Evolutionary conservation across 139 green algal species (phyloP), one percentile per base, ranked within the genome.

Genomic region (Bryopsis sp.): DNA sequence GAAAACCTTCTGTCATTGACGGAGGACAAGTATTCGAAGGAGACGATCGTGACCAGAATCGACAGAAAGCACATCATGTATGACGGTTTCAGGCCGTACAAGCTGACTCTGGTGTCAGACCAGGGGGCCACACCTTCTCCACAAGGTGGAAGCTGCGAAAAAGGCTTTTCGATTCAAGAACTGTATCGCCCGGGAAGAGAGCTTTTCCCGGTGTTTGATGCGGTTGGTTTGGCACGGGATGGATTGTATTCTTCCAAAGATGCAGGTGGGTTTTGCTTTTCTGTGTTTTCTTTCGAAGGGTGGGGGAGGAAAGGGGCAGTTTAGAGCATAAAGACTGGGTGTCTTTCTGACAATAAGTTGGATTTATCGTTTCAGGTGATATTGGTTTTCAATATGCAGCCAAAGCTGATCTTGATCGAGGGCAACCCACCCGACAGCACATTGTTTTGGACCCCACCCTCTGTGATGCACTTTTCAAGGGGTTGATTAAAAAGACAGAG

Each of bases 401-500:
- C 59, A 28, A 34, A 0, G 74, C 75, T n/a, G 34, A 71, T 32
- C 66, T 86, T 58, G 73, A 82, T 15, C 31, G 38, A 47, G 60
- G 47, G 22, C 58, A 63, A 0, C 59, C 74, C 4, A 73, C 81
- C 67, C 39, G 69, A 34, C 35, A 69, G 0, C 72, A 68, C 2
- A 65, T 87, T 29, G 32, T 81, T 73, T 72, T 85, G 54, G 78
- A 85, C 58, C 65, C 67, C 8, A 32, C 46, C n/a, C 71, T 88
- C 38, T 83, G 79, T 68, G 79, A 88, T 48, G 82, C 79, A 33
- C 75, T 88, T 11, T 80, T 77, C 70, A 80, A 84, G 61, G 72
- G 71, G 6, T 8, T 80, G 2, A 58, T 87, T 34, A 87, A 85
- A 50, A 87, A 85, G 79, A 78, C 77, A 2, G 82, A 82, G 54